Conservation (phyloP, 2,329 filamentous ascomycete species). For the Phoma sp. region DNA sequence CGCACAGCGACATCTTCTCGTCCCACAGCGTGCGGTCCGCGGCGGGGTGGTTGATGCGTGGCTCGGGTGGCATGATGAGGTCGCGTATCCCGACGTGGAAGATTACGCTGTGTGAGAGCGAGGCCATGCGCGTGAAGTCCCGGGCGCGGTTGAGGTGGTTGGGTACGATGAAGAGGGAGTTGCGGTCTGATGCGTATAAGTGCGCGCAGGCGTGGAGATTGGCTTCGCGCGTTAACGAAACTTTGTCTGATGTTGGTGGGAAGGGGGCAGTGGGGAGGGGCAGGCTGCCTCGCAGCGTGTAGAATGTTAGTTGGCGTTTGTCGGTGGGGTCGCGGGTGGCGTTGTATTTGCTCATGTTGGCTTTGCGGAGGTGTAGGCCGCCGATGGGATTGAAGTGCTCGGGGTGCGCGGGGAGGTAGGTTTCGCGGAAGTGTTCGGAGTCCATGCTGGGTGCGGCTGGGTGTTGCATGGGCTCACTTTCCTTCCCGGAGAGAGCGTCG, state of each 20-base stretch:
- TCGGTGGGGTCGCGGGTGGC: slow-evolving; percentile 45
- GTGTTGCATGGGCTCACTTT: slow-evolving; percentile 39
- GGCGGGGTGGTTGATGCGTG: slow-evolving; percentile 29
- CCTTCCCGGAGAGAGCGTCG: slow-evolving; percentile 43
- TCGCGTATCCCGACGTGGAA: slow-evolving; percentile 43
- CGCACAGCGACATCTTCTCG: slow-evolving; percentile 31
- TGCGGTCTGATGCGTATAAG: slow-evolving; percentile 64
- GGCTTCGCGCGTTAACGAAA: slow-evolving; percentile 34
- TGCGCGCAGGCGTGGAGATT: slow-evolving; percentile 67
- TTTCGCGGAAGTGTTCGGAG: slow-evolving; percentile 36
- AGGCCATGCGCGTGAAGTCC: slow-evolving; percentile 41
- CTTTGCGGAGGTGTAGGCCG: slow-evolving; percentile 59
- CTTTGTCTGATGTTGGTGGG: slow-evolving; percentile 15
- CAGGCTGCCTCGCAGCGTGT: slow-evolving; percentile 45
- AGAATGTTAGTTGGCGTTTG: slow-evolving; percentile 44
- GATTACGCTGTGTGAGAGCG: slow-evolving; percentile 43
- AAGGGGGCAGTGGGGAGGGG: slow-evolving; percentile 35
- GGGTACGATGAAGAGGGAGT: slow-evolving; percentile 61
- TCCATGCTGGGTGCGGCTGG: slow-evolving; percentile 29
- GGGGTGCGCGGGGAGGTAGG: slow-evolving; percentile 40
- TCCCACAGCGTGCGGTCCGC: slow-evolving; percentile 37
- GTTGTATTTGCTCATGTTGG: slow-evolving; percentile 62
- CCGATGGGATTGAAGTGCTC: slow-evolving; percentile 52
- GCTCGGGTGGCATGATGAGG: slow-evolving; percentile 33
- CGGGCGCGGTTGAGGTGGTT: slow-evolving; percentile 49